Evolutionary conservation across 352 stramenopile species (phyloP), one percentile per base, ranked within the genome.

Genomic region (Lagenidium sp.): DNA sequence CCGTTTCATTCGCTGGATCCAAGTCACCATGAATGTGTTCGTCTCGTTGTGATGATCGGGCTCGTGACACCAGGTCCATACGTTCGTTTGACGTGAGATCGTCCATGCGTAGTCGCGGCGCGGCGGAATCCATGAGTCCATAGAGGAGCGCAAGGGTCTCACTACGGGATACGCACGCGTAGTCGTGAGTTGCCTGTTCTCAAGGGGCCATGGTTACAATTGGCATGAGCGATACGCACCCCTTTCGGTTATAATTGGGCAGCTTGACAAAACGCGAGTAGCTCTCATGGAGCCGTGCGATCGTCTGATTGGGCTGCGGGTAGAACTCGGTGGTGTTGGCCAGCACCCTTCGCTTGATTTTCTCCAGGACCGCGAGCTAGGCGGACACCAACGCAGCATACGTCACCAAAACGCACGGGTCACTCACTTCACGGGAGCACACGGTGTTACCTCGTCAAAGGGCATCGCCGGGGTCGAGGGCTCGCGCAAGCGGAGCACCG

Each of bases 201-300:
- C n/a, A n/a, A n/a, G n/a, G n/a, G n/a, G n/a, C n/a, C n/a, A n/a
- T n/a, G n/a, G n/a, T n/a, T n/a, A n/a, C n/a, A n/a, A n/a, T n/a
- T n/a, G n/a, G n/a, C 20, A 19, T 50, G 6, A 20, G 21, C 10
- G 15, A 20, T 12, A 31, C 48, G 36, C 53, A 91, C 79, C 65
- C 82, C 45, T 85, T 83, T 55, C 80, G 83, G 47, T 87, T 68
- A 22, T 84, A 55, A 39, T 78, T 73, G 31, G 75, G 80, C 30
- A 85, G 74, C 44, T 81, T 78, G 53, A 85, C 68, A 47, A 89
- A 84, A 19, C 77, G 66, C 25, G 71, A 86, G 55, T 86, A 92
- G 21, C 76, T 57, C 44, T 88, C 74, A n/a, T 92, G 74, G 4
- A 92, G 55, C 11, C 63, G 60, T 24, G 55, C 62, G 12, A 71